Evolutionary conservation across 805 yeast genomes (phyloP).

Genomic region (Nematodospora valgi): DNA sequence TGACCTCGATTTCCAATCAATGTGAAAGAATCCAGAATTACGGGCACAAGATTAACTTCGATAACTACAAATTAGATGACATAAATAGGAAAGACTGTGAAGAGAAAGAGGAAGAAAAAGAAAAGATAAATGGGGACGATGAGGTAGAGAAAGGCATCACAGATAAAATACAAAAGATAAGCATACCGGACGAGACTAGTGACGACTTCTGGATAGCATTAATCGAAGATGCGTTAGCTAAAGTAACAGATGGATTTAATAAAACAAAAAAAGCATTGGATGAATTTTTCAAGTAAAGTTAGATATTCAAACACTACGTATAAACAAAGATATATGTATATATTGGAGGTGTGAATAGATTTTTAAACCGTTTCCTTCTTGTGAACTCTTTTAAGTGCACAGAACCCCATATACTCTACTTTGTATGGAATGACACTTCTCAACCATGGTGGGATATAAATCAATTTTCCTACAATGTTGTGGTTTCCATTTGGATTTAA

Average conservation of each 20-base stretch:
- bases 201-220: constrained; percentile 41
- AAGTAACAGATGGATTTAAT: constrained; percentile 49
- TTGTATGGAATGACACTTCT: constrained; percentile 26
- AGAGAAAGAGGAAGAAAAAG: constrained; percentile 9
- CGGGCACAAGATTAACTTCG: constrained; percentile 54
- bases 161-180: too few species aligned
- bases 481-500: constrained; percentile 54
- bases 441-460: constrained; percentile 45
- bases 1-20: constrained; percentile 73
- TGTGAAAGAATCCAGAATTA: constrained; percentile 94
- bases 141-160: background rate
- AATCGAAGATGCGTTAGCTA: constrained; percentile 50
- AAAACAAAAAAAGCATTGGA: constrained; percentile 49
- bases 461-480: constrained; percentile 49
- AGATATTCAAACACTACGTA: background rate
- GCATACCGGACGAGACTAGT: constrained; percentile 12
- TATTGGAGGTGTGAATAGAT: too few species aligned
- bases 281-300: constrained; percentile 43
- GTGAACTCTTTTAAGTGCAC: constrained; percentile 29
- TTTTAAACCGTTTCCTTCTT: background rate
- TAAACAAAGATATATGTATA: background rate
- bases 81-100: constrained; percentile 1
- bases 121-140: constrained; percentile 4
- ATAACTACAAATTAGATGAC: constrained; percentile 24
- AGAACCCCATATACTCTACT: constrained; percentile 49